These are phyloP conservation scores for Cornus kousa DNA, from an alignment of 148 eudicot genomes.

Conservation along the genomic window DNA sequence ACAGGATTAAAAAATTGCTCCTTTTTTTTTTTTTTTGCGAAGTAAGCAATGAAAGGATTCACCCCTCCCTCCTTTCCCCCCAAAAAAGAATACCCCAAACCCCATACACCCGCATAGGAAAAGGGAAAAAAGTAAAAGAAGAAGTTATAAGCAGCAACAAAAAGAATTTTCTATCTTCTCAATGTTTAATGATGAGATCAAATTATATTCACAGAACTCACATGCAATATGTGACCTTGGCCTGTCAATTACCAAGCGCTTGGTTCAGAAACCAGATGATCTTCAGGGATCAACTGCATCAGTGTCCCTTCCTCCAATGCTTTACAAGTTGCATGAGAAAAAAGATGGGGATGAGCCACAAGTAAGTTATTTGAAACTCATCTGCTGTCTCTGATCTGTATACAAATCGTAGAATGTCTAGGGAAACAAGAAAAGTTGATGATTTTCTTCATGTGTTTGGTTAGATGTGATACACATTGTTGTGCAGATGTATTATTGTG, in stretches of 20 bases:
- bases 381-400: not conserved
- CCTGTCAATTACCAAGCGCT: slow-evolving; percentile 60
- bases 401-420: not conserved
- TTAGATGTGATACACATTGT: not conserved
- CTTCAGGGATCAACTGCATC: slow-evolving; percentile 33
- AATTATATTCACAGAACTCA: slow-evolving; percentile 59
- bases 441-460: not conserved
- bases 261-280: slow-evolving; percentile 51
- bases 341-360: slow-evolving; percentile 47
- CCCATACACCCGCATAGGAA: not conserved
- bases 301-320: slow-evolving; percentile 54
- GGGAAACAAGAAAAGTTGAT: not conserved
- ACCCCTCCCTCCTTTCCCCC: not conserved
- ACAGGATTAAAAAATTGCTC: slow-evolving; percentile 3
- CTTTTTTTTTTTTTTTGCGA: not conserved
- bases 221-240: slow-evolving; percentile 88
- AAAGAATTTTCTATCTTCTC: slow-evolving; percentile 1
- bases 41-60: too few species aligned
- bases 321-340: slow-evolving; percentile 58
- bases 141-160: not conserved
- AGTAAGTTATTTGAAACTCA: slow-evolving; percentile 26
- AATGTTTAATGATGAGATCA: slow-evolving; percentile 13
- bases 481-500: not conserved
- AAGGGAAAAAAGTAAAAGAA: not conserved
- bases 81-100: not conserved